Percentiles rank a stretch among this genome's conserved stretches.
Conservation (phyloP, 164 flowering plant species). For the Malania oleifera region DNA sequence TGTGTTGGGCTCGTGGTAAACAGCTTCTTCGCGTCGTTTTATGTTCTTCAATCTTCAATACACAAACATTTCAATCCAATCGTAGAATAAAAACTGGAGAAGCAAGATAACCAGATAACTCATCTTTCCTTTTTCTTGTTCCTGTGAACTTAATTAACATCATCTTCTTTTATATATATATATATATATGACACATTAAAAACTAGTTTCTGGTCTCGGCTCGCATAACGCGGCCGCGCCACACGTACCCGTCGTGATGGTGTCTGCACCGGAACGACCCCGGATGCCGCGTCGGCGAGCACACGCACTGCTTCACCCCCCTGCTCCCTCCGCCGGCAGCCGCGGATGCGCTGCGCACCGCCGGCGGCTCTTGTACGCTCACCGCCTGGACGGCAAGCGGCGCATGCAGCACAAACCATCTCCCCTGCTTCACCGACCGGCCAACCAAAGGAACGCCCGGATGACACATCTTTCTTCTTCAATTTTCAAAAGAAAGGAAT, state of each 20-base stretch:
- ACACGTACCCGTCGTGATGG: slow-evolving; percentile 38
- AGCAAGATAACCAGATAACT: no score
- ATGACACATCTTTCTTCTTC: slow-evolving; percentile 9
- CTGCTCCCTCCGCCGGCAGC: slow-evolving; percentile 3
- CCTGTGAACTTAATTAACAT: neutral
- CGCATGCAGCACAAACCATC: slow-evolving; percentile 11
- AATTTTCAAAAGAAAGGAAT: neutral
- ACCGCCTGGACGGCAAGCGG: neutral
- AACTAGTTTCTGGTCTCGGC: neutral
- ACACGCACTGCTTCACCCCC: slow-evolving; percentile 30
- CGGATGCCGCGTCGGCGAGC: slow-evolving; percentile 60
- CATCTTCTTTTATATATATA: neutral
- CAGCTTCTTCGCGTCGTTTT: no score
- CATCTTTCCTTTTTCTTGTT: slow-evolving; percentile 1
- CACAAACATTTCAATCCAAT: no score
- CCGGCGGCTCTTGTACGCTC: neutral
- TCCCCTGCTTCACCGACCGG: neutral
- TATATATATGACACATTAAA: no score
- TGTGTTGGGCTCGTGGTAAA: no score
- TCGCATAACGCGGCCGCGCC: slow-evolving; percentile 19
- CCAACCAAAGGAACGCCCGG: slow-evolving; percentile 6
- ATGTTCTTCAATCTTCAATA: no score
- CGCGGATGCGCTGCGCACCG: neutral
- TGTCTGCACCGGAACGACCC: slow-evolving; percentile 56
- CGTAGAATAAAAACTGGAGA: no score